Evolutionary conservation across 2,329 filamentous ascomycete species (phyloP).

Genomic region (Ophiosphaerella korrae): DNA sequence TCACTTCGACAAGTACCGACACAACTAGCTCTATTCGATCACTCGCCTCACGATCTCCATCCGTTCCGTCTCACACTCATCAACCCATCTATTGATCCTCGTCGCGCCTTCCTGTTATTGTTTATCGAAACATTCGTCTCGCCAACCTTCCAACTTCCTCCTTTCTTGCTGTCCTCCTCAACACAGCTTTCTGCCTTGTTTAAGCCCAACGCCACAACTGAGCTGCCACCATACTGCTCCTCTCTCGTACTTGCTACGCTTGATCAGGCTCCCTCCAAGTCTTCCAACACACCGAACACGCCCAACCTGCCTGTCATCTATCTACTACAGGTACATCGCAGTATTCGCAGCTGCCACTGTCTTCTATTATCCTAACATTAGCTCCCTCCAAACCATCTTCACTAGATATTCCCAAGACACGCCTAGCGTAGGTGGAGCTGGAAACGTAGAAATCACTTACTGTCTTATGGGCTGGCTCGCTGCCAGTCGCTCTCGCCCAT

Average conservation of each 20-base stretch:
- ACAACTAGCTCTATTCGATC: conserved; percentile 41
- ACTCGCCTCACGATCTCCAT: conserved; percentile 32
- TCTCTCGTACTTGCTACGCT: conserved; percentile 3
- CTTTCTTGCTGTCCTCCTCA: conserved; percentile 12
- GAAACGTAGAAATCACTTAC: conserved; percentile 18
- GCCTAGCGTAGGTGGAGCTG: conserved; percentile 16
- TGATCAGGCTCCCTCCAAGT: conserved; percentile 19
- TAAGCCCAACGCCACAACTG: conserved; percentile 33
- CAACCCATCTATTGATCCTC: conserved; percentile 23
- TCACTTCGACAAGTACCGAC: conserved; percentile 37
- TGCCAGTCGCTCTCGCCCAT: conserved; percentile 63
- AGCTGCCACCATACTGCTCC: conserved; percentile 19
- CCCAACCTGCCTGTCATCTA: conserved; percentile 23
- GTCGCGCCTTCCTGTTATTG: conserved; percentile 26
- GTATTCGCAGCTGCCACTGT: background rate
- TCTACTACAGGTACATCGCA: conserved; percentile 3
- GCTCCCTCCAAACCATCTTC: conserved; percentile 10
- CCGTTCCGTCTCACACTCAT: conserved; percentile 27
- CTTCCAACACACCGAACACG: conserved; percentile 9
- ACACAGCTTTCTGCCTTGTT: conserved; percentile 30
- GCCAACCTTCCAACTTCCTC: conserved; percentile 16
- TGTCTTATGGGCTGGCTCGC: conserved; percentile 50
- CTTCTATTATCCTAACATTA: background rate
- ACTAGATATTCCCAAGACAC: conserved; percentile 2
- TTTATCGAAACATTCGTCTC: conserved; percentile 23